Evolutionary conservation across 805 yeast genomes (phyloP), one percentile per base, ranked within the genome.

Genomic region (Isabelozyma gotoi): DNA sequence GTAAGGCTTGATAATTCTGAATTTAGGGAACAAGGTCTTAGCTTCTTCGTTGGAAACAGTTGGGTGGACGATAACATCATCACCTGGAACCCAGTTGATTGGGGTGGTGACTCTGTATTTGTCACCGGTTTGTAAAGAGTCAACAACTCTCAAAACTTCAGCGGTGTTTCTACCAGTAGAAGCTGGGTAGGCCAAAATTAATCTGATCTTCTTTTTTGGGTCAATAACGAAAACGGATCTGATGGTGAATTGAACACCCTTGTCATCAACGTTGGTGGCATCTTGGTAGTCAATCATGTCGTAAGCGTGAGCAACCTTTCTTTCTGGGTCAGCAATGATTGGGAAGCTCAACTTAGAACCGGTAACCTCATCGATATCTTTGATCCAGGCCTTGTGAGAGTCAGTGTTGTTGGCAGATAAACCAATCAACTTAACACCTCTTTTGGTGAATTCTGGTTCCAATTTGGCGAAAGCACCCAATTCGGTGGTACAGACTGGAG

Each of bases 401-500:
- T 84, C 86, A 50, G 88, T 76, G 55, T 80, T 84, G 68, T 90
- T 91, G 48, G 96, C 92, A 43, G 96, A 86, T 55, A 90, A 75
- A 50, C 97, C 97, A 67, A 90, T 85, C 68, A 90, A 78, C 75
- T 90, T 89, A 63, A 85, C 87, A 62, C 81, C 81, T 76, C 97
- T 82, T 70, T 84, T 76, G 61, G 84, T 82, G 59, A 90, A 90
- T 67, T 90, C 96, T 43, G 90, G 88, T 74, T 88, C 87, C 70
- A 89, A 80, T 57, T 82, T 79, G 51, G 96, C 90, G 59, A 90
- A 91, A 16, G 96, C 96, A 55, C 97, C 96, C 62, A 90, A 78
- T 74, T 90, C 97, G 44, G 97, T 90, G 60, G 97, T 91, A 71
- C 97, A 90, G 43, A 90, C 96, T 38, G 97, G 97, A 15, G 97